Base-by-base conservation (phyloP, 2,329 filamentous ascomycete species). In the Emydomyces testavorans region DNA sequence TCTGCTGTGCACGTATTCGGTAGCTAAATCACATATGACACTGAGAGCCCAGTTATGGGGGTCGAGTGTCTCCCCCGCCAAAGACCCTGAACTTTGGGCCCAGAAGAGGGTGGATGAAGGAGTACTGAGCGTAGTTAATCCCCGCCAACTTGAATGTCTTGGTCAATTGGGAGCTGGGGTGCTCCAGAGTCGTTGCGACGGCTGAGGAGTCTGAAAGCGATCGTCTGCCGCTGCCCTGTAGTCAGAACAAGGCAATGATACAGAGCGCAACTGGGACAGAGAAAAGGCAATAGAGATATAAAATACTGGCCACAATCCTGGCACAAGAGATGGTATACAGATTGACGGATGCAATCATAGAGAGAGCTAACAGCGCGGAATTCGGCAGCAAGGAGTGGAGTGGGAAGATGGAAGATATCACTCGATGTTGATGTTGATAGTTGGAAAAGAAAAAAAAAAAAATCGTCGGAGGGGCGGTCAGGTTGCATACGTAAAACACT, bases 21-120 rank as follows among this genome's bases (percentile, higher is more conserved):
- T 55, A 59, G 58, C 61, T 65, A 67, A 65, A 59, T 55, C 57
- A 54, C 35, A 52, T 48, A 45, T 51, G 52, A 52, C 52, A 51
- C 50, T 55, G 56, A 57, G 67, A 67, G 66, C 60, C 75, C 69
- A 90, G 72, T 95, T 96, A 96, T 77, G 90, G 90, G 67, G 92
- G 90, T 73, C 94, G 90, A 76, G 88, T 92, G 76, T 92, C 86
- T 75, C 88, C 85, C 83, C 90, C 89, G 76, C 82, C 82, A 70
- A 90, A 90, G 80, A 93, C 88, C 88, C 88, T 86, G 76, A 82
- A 81, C 67, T 82, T 81, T 71, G 88, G 90, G 76, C 87, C 87
- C 69, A 90, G 82, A 74, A 94, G 85, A 79, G 87, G 89, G 76
- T 83, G 83, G 66, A 83, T 75, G 72, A 83, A 82, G 69, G 80